These are phyloP conservation scores for Yamadazyma jaroonii DNA, from an alignment of 1,139 yeast species.

Conservation along the genomic window DNA sequence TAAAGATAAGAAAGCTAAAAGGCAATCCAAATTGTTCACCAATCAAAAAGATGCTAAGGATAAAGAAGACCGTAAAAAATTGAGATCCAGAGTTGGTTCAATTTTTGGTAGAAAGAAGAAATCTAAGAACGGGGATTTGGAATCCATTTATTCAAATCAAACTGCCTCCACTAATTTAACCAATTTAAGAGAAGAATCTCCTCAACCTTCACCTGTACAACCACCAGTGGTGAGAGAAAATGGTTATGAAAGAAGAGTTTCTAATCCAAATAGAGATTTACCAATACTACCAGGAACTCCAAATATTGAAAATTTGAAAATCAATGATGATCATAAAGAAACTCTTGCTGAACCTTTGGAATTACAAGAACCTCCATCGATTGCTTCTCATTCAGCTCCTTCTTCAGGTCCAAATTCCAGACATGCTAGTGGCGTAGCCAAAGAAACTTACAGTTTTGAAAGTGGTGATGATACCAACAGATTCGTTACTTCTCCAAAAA, in stretches of 20 bases:
- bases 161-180: slow-evolving; percentile 17
- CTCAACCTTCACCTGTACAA: slow-evolving; percentile 2
- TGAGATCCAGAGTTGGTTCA: slow-evolving; percentile 82
- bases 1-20: slow-evolving; percentile 6
- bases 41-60: not conserved
- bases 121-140: slow-evolving; percentile 33
- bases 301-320: slow-evolving; percentile 24
- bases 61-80: slow-evolving; percentile 29
- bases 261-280: slow-evolving; percentile 11
- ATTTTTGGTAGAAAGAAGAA: slow-evolving; percentile 68
- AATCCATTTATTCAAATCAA: slow-evolving; percentile 25
- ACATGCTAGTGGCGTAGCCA: not conserved
- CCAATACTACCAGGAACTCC: slow-evolving; percentile 21
- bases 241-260: not conserved
- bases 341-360: slow-evolving; percentile 1
- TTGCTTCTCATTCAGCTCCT: slow-evolving; percentile 1
- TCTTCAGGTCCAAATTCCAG: slow-evolving; percentile 1
- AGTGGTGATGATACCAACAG: slow-evolving; percentile 40
- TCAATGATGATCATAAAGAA: slow-evolving; percentile 3
- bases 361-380: slow-evolving; percentile 2
- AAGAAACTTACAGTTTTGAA: slow-evolving; percentile 38
- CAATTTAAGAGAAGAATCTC: slow-evolving; percentile 11
- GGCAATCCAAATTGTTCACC: slow-evolving; percentile 12
- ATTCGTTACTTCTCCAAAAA: slow-evolving; percentile 27
- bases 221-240: not conserved